A percentile compares a stretch with the other conserved stretches of the same genome.
Evolutionary conservation across 768 basidiomycete genomes (phyloP).

Genomic region (Tylopilus intermedius): DNA sequence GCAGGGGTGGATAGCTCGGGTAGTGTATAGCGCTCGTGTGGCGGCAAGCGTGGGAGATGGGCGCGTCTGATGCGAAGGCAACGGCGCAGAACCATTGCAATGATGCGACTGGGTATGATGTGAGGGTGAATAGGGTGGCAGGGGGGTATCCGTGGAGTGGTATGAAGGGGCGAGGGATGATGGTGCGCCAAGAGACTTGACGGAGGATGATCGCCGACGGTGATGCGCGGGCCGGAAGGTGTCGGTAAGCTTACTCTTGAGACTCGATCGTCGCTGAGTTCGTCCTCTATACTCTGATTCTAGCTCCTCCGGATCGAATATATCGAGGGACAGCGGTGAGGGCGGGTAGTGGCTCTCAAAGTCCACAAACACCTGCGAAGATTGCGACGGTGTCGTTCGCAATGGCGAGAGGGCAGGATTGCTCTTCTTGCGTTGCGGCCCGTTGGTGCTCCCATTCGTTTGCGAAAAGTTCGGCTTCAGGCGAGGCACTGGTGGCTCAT

Average conservation of each 20-base stretch:
- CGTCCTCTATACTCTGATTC: constrained; percentile 26
- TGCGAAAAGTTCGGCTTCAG: constrained; percentile 25
- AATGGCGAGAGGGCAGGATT: constrained; percentile 38
- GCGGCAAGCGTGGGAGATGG: constrained; percentile 24
- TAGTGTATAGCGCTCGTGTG: constrained; percentile 56
- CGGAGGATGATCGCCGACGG: constrained; percentile 32
- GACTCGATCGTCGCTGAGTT: constrained; percentile 26
- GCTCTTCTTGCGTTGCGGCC: constrained; percentile 44
- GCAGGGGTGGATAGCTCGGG: constrained; percentile 65
- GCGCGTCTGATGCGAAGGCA: constrained; percentile 12
- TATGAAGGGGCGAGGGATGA: constrained; percentile 14
- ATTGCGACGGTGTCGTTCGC: constrained; percentile 18
- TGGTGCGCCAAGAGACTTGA: constrained; percentile 17
- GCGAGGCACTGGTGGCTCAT: constrained; percentile 29
- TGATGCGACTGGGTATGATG: constrained; percentile 12
- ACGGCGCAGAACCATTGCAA: constrained; percentile 9
- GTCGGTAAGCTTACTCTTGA: constrained; percentile 32
- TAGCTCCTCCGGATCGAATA: constrained; percentile 23
- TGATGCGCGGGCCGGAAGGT: constrained; percentile 30
- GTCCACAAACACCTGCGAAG: constrained; percentile 27
- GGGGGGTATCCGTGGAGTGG: background rate
- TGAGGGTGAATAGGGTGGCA: constrained; percentile 19
- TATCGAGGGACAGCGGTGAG: constrained; percentile 23
- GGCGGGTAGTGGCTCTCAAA: constrained; percentile 25
- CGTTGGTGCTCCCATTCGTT: constrained; percentile 11